Conservation (phyloP, 768 basidiomycete genomes). For the Pleurotus cornucopiae region DNA sequence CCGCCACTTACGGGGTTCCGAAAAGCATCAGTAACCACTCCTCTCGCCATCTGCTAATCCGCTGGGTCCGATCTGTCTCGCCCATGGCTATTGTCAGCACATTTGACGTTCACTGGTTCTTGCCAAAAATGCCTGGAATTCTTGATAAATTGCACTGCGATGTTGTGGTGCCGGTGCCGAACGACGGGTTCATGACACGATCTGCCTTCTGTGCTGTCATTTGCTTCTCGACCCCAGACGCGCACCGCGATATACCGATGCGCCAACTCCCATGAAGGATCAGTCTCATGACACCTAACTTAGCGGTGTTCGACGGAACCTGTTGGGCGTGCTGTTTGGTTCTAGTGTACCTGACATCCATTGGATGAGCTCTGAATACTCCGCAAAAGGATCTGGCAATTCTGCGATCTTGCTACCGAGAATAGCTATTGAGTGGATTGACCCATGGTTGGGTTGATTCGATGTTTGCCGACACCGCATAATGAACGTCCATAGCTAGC, state of each 20-base stretch:
- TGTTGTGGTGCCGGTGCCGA: neutral
- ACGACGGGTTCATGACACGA: conserved; percentile 1
- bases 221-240: conserved; percentile 3
- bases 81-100: too few relatives aligned
- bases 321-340: conserved; percentile 2
- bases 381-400: conserved; percentile 6
- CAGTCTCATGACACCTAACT: conserved; percentile 5
- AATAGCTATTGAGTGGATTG: conserved; percentile 6
- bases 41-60: too few relatives aligned
- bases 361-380: neutral
- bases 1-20: conserved; percentile 3
- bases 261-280: neutral
- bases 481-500: conserved; percentile 5
- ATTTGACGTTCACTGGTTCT: neutral
- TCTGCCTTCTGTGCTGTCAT: conserved; percentile 7
- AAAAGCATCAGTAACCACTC: too few relatives aligned
- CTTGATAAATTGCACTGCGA: neutral
- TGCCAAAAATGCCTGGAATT: neutral
- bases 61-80: too few relatives aligned
- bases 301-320: conserved; percentile 2
- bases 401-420: conserved; percentile 6
- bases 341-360: conserved; percentile 7
- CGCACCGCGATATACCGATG: conserved; percentile 1
- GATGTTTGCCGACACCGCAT: conserved; percentile 7
- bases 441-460: conserved; percentile 2